Evolutionary conservation across 192 early-diverging fungal species (phyloP), one percentile per base, ranked within the genome.

Genomic region (Hyaloraphidium curvatum): DNA sequence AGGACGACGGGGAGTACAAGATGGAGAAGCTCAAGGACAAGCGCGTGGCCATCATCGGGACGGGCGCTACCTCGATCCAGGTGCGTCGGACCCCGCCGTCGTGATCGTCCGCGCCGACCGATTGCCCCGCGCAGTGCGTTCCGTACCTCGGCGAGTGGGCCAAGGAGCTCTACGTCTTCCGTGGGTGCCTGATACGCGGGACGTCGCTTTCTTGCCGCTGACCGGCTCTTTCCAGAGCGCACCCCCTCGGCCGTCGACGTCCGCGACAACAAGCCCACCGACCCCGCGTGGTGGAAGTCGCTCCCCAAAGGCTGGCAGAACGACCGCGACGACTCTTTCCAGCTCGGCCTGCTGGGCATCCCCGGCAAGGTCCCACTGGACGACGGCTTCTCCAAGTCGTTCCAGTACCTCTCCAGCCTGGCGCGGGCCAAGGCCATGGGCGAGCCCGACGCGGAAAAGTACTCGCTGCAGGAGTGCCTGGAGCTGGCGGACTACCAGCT

Each of bases 151-250:
- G 43, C 11, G 17, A 48, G 19, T 22, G 43, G 43, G 7, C 9
- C 43, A 48, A 48, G 43, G 25, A 48, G 23, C 43, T 48, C 43
- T 11, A 11, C 25, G 43, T 48, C 9, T 48, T 48, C 43, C 43
- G n/a, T n/a, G n/a, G n/a, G n/a, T n/a, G n/a, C n/a, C n/a, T n/a
- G n/a, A n/a, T n/a, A n/a, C n/a, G n/a, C n/a, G n/a, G n/a, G n/a
- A n/a, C n/a, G n/a, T n/a, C n/a, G n/a, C n/a, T n/a, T n/a, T n/a
- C n/a, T n/a, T n/a, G n/a, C n/a, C n/a, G n/a, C n/a, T n/a, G n/a
- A n/a, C n/a, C n/a, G n/a, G n/a, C n/a, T n/a, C n/a, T n/a, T n/a
- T n/a, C n/a, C n/a, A n/a, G n/a, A 48, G 25, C 43, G 43, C 5
- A 48, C 43, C 7, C 43, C 43, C 5, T 48, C 43, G 11, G 43